phyloP scores from a whole-genome alignment of 345 rosid genomes.

The Balakata baccata region DNA sequence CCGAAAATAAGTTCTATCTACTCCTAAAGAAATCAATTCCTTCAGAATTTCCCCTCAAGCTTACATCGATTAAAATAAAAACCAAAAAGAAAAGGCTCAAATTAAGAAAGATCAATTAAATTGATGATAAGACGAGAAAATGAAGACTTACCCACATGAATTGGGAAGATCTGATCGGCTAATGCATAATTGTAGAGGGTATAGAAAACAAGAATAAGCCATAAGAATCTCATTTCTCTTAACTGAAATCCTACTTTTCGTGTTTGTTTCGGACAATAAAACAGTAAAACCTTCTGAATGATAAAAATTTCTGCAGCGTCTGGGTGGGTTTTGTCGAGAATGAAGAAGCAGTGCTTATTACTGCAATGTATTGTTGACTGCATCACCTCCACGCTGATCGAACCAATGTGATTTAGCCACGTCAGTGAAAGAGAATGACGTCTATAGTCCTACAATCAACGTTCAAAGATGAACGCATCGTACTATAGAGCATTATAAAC shows the following conservation, averaged over 20 bases:
- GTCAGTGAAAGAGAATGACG: background rate
- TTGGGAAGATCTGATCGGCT: constrained; percentile 62
- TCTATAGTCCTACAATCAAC: too few species aligned
- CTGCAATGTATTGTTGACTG: background rate
- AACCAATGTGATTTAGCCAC: constrained; percentile 26
- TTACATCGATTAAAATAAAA: background rate
- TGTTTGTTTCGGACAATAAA: background rate
- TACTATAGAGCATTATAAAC: too few species aligned
- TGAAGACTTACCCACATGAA: constrained; percentile 52
- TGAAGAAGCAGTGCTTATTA: background rate
- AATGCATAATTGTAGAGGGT: constrained; percentile 31
- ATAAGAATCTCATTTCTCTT: constrained; percentile 21
- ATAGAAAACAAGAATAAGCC: constrained; percentile 25
- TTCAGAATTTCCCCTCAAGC: background rate
- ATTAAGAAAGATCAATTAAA: background rate
- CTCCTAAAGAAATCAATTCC: background rate
- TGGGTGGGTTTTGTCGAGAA: constrained; percentile 9
- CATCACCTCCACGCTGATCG: constrained; percentile 3
- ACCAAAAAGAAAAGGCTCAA: background rate
- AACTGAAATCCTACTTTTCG: too few species aligned
- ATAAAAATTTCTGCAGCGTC: background rate
- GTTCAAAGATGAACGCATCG: too few species aligned
- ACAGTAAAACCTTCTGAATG: background rate
- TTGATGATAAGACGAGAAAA: background rate
- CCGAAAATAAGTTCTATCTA: background rate